Conservation (phyloP, 106 monocot genomes). For the Allium cepa region DNA sequence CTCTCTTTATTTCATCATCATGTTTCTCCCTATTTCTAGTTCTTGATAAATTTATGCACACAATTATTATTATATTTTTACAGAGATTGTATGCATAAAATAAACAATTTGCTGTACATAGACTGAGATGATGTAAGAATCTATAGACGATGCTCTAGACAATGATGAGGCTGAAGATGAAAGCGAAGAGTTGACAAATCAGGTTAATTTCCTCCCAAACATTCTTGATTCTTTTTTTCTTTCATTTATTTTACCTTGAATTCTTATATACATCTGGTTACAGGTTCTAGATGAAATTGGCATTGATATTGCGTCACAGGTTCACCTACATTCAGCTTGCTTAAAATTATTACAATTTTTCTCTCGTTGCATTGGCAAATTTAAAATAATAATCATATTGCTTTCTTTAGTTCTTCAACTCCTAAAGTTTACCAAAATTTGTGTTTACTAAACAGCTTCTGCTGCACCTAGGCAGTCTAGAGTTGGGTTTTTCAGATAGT, state of each 20-base stretch:
- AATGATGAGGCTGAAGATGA: slow-evolving; percentile 87
- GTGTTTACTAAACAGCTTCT: slow-evolving; percentile 28
- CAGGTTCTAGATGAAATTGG: slow-evolving; percentile 99
- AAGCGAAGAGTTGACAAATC: slow-evolving; percentile 77
- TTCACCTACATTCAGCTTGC: slow-evolving; percentile 9
- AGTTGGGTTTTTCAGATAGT: too few relatives aligned
- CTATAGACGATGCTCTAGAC: slow-evolving; percentile 78
- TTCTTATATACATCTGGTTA: slow-evolving; percentile 1
- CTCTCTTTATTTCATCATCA: too few relatives aligned
- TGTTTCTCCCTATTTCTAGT: neutral
- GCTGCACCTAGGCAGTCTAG: slow-evolving; percentile 80
- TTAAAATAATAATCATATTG: neutral
- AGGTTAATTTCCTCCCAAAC: slow-evolving; percentile 24
- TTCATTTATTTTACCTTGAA: neutral
- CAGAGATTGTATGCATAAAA: neutral
- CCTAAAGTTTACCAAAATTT: neutral
- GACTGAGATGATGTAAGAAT: slow-evolving; percentile 95
- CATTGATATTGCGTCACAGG: slow-evolving; percentile 85
- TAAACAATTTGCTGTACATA: slow-evolving; percentile 20
- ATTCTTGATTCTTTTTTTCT: neutral
- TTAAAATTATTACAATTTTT: neutral
- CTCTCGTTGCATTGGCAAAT: neutral
- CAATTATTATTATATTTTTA: neutral
- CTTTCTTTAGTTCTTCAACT: slow-evolving; percentile 5
- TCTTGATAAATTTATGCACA: neutral